Percentiles rank a stretch among this genome's conserved stretches.
Conservation (phyloP, 331 rosid genomes). For the Erythrophleum ivorense region DNA sequence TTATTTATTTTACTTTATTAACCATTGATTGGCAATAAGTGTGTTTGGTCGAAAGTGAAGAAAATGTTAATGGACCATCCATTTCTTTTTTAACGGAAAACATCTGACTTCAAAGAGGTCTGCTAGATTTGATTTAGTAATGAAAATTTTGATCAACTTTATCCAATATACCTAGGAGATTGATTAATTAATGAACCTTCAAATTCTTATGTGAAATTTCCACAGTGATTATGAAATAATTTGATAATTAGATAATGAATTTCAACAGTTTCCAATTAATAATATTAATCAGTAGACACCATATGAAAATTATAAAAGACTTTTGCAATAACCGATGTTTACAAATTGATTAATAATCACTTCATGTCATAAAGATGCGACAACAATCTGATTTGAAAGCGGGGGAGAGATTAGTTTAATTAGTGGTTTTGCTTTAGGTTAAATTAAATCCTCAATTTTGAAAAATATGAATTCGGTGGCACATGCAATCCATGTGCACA, state of each 20-base stretch:
- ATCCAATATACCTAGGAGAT: neutral
- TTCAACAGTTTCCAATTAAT: neutral
- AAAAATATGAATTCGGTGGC: constrained; percentile 23
- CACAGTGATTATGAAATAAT: neutral
- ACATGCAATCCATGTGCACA: constrained; percentile 28
- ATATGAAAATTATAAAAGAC: neutral
- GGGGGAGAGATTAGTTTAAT: neutral
- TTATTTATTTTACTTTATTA: neutral
- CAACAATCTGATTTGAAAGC: neutral
- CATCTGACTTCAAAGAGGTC: neutral
- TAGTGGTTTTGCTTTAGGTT: neutral
- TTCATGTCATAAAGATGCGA: neutral
- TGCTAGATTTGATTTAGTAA: neutral
- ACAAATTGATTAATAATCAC: neutral
- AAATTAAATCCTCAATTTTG: neutral
- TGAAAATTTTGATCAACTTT: too few relatives aligned
- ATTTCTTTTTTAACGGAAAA: too few relatives aligned
- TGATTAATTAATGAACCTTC: neutral
- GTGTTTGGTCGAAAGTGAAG: neutral
- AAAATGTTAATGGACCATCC: neutral
- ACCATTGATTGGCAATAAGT: neutral
- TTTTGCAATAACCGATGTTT: neutral
- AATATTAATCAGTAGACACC: neutral
- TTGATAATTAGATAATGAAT: neutral
- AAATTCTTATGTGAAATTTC: neutral